Percentiles rank a stretch among this genome's conserved stretches.
Evolutionary conservation across 2,329 filamentous ascomycete species (phyloP).

Genomic region (Sclerotinia sclerotiorum): DNA sequence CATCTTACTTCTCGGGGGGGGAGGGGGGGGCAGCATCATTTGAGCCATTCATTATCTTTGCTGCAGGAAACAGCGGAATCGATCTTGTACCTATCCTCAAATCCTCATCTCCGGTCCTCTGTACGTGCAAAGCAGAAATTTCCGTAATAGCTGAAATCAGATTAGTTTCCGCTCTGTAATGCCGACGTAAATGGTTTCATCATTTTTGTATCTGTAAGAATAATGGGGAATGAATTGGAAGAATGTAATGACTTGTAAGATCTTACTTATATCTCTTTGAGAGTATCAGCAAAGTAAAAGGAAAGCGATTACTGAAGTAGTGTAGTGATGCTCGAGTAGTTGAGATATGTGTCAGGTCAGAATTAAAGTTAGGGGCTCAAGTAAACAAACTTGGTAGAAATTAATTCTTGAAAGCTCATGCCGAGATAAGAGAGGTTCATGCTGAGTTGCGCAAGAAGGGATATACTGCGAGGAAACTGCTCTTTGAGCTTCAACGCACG

Average conservation of each 20-base stretch:
- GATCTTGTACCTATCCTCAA: fast-evolving
- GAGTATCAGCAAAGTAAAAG: background rate
- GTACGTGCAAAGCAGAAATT: background rate
- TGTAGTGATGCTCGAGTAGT: background rate
- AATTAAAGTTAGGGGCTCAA: background rate
- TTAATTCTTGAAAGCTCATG: background rate
- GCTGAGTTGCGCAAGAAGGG: background rate
- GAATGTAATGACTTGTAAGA: no score
- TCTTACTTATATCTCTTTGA: no score
- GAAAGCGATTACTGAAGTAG: background rate
- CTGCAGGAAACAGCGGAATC: fast-evolving
- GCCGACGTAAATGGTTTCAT: no score
- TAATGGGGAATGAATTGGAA: no score
- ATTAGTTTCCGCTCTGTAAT: background rate
- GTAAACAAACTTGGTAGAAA: background rate
- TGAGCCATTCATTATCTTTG: no score
- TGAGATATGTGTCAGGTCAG: no score
- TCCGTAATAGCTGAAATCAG: background rate
- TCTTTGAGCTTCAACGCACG: background rate
- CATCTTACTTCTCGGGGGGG: background rate
- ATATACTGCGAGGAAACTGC: background rate
- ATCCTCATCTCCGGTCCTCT: fast-evolving
- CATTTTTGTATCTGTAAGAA: no score
- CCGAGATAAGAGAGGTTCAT: background rate
- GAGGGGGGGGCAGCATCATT: background rate